These are phyloP conservation scores for Diplogelasinospora grovesii DNA, from an alignment of 495 filamentous ascomycete genomes.

Conservation along the genomic window DNA sequence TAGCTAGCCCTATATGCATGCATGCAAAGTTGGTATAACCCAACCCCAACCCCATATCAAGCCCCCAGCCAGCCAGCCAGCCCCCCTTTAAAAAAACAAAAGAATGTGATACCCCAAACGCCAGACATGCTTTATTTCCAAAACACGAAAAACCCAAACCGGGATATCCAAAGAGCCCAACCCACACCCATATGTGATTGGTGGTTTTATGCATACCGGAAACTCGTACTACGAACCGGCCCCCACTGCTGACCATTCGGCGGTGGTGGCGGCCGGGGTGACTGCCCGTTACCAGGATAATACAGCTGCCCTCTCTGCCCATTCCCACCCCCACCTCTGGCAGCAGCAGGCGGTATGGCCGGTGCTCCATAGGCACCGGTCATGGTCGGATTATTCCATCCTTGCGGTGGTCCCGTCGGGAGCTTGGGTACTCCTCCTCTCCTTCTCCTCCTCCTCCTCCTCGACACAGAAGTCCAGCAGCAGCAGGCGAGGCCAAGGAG, in stretches of 20 bases:
- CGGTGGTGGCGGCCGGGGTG: not conserved
- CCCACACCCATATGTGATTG: not conserved
- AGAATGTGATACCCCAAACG: not conserved
- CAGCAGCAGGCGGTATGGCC: too few relatives aligned
- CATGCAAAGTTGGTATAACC: too few relatives aligned
- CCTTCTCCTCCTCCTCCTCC: not conserved
- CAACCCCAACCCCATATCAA: too few relatives aligned
- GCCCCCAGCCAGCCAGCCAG: too few relatives aligned
- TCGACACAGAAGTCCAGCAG: conserved; percentile 48
- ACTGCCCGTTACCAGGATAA: too few relatives aligned
- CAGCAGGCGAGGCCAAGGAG: conserved; percentile 56
- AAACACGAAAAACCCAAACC: not conserved
- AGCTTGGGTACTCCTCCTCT: not conserved
- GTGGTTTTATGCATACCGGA: conserved; percentile 21
- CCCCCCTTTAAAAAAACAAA: too few relatives aligned
- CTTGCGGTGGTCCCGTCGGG: not conserved
- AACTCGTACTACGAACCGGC: conserved; percentile 18
- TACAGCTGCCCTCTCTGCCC: too few relatives aligned
- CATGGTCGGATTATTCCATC: conserved; percentile 9
- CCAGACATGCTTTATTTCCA: too few relatives aligned
- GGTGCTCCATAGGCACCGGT: too few relatives aligned
- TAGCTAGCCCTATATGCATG: too few relatives aligned
- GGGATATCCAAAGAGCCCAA: not conserved
- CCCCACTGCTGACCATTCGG: conserved; percentile 9
- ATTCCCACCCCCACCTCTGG: too few relatives aligned